Conservation (phyloP, 768 basidiomycete species). For the Calvatia gigantea region DNA sequence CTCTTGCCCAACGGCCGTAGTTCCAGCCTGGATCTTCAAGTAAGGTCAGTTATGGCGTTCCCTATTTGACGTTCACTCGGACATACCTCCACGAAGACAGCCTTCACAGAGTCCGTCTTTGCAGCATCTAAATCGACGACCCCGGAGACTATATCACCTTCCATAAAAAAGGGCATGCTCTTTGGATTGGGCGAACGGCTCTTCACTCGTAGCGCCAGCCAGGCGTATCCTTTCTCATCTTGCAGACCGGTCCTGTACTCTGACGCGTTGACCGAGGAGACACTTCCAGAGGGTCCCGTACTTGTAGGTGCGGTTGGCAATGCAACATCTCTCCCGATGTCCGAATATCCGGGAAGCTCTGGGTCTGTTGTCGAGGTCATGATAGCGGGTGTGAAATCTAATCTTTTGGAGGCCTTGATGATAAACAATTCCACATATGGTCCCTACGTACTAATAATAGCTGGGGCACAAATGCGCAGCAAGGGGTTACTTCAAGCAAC, state of each 20-base stretch:
- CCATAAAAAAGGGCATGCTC: slow-evolving; percentile 41
- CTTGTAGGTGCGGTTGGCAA: neutral
- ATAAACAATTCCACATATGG: neutral
- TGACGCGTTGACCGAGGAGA: slow-evolving; percentile 7
- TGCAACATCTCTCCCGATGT: neutral
- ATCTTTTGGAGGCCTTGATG: neutral
- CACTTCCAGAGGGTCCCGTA: neutral
- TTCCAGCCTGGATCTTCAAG: slow-evolving; percentile 40
- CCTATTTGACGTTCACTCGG: slow-evolving; percentile 15
- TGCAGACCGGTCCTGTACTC: slow-evolving; percentile 42
- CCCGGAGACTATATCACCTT: slow-evolving; percentile 48
- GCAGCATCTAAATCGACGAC: slow-evolving; percentile 47
- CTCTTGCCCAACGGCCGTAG: slow-evolving; percentile 55
- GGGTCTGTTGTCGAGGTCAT: slow-evolving; percentile 14
- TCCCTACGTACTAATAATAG: no score
- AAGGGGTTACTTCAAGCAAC: no score
- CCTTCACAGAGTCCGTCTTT: slow-evolving; percentile 46
- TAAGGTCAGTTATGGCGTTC: neutral
- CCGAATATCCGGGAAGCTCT: slow-evolving; percentile 19
- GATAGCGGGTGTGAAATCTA: neutral
- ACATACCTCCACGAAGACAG: slow-evolving; percentile 41
- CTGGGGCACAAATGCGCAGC: no score
- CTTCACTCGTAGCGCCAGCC: slow-evolving; percentile 45
- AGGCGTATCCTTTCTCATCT: slow-evolving; percentile 38
- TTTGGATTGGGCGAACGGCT: slow-evolving; percentile 39